Evolutionary conservation across 2,329 filamentous ascomycete species (phyloP), one percentile per base, ranked within the genome.

Genomic region (Beauveria australis): DNA sequence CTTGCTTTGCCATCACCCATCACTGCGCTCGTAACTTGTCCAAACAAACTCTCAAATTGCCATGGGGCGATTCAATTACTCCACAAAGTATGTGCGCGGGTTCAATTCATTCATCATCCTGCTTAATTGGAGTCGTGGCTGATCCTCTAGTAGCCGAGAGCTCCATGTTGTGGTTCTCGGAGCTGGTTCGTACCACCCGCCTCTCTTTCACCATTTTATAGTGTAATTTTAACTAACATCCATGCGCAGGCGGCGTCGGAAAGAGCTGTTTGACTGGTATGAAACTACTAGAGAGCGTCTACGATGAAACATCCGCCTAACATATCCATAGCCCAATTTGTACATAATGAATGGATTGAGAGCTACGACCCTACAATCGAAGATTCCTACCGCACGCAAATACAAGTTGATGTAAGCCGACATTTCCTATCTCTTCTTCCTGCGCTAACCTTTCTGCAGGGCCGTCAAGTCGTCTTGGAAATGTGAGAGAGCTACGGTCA

Each of bases 261-360:
- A 96, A 96, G 77, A 95, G 91, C 74, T 95, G 91, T 80, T 79
- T 96, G 68, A 96, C 91, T 74, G 90, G 91, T 94, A 79, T 73
- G 79, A 19, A n/a, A 22, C 24, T 19, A 30, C 12, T 40, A 19
- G 7, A 4, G 26, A 5, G 9, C 22, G 19, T 47, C 16, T 18
- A 24, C 24, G 18, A 40, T 16, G 8, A 9, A 8, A 16, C 7
- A 48, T 63, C 57, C 56, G 18, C 3, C 49, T 60, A 64, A 61
- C 60, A 48, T 61, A 64, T 64, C 67, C 65, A 69, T 69, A 91
- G 91, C 92, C 69, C 91, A 96, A 80, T 96, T 95, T 70, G 91
- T 96, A 57, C 91, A 94, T 74, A 92, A 94, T 76, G 89, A 95
- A 68, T 95, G 91, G 89, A 93, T 96, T 71, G 91, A 96, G 74